Evolutionary conservation across 352 stramenopile genomes (phyloP).

Genomic region (Paralagenidium karlingii): DNA sequence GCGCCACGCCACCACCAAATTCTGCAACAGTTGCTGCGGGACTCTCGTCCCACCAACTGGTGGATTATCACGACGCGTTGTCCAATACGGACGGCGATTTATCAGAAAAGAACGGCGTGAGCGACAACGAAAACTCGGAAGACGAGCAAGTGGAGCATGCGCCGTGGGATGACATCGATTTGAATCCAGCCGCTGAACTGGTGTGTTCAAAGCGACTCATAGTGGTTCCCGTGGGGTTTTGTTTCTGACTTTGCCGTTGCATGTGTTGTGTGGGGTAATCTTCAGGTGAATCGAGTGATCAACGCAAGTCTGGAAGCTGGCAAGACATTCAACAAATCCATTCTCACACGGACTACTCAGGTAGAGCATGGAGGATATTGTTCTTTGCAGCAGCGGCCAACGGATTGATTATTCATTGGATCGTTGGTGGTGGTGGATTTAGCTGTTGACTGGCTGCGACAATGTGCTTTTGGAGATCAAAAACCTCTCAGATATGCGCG

Average conservation of each 20-base stretch:
- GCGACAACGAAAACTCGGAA: constrained; percentile 74
- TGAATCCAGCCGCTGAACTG: constrained; percentile 72
- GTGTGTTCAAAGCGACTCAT: constrained; percentile 14
- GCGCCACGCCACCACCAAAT: no score
- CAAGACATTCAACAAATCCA: constrained; percentile 80
- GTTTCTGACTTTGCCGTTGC: neutral
- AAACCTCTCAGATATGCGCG: constrained; percentile 42
- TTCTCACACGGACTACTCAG: constrained; percentile 68
- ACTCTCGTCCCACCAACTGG: no score
- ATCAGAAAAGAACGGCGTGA: constrained; percentile 21
- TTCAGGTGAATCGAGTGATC: constrained; percentile 43
- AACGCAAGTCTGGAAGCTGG: constrained; percentile 56
- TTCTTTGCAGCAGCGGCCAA: neutral
- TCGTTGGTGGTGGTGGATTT: neutral
- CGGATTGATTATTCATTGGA: no score
- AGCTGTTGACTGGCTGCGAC: constrained; percentile 65
- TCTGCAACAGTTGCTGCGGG: no score
- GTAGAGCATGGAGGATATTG: constrained; percentile 1
- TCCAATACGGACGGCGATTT: constrained; percentile 19
- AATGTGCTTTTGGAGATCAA: constrained; percentile 62
- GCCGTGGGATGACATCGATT: constrained; percentile 65
- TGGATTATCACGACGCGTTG: no score
- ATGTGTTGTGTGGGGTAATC: neutral
- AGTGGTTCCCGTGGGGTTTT: neutral
- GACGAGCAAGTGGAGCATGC: constrained; percentile 67